Percentiles rank a stretch among this genome's conserved stretches.
phyloP scores from a whole-genome alignment of 2,329 filamentous ascomycete species.

The Cucurbitaria berberidis region DNA sequence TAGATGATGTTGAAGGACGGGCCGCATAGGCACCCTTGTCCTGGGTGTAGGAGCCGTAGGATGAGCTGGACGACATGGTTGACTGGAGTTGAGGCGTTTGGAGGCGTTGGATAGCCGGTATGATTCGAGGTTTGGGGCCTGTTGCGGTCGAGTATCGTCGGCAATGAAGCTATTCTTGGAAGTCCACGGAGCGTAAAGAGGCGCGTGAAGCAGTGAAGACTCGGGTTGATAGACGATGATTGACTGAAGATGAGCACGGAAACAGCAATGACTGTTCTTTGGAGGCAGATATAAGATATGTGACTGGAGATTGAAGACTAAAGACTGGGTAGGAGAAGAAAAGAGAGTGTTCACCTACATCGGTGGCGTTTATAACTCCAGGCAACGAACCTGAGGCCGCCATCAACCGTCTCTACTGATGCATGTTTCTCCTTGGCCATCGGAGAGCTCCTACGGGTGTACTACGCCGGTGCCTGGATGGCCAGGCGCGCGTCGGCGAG shows the following conservation, averaged over 20 bases:
- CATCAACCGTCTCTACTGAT: conserved; percentile 16
- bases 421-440: conserved; percentile 23
- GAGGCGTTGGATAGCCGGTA: conserved; percentile 10
- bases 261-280: conserved; percentile 10
- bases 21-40: conserved; percentile 30
- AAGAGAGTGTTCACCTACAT: conserved; percentile 14
- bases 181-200: conserved; percentile 12
- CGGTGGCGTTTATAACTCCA: conserved; percentile 36
- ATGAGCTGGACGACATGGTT: conserved; percentile 35
- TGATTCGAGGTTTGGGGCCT: conserved; percentile 16
- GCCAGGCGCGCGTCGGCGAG: conserved; percentile 25
- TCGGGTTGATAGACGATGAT: conserved; percentile 7
- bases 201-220: conserved; percentile 1
- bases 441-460: conserved; percentile 34
- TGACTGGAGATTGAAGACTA: conserved; percentile 21
- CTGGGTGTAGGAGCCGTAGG: conserved; percentile 33
- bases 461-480: conserved; percentile 35
- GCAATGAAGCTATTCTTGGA: conserved; percentile 15
- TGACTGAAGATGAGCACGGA: conserved; percentile 26
- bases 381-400: conserved; percentile 45
- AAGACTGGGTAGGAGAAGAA: conserved; percentile 19
- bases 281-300: conserved; percentile 4
- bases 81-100: conserved; percentile 19
- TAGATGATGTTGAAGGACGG: conserved; percentile 34
- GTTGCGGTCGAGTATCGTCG: conserved; percentile 4